These are phyloP conservation scores for Fusarium bactridioides DNA, from an alignment of 2,329 filamentous ascomycete genomes.

Conservation along the genomic window DNA sequence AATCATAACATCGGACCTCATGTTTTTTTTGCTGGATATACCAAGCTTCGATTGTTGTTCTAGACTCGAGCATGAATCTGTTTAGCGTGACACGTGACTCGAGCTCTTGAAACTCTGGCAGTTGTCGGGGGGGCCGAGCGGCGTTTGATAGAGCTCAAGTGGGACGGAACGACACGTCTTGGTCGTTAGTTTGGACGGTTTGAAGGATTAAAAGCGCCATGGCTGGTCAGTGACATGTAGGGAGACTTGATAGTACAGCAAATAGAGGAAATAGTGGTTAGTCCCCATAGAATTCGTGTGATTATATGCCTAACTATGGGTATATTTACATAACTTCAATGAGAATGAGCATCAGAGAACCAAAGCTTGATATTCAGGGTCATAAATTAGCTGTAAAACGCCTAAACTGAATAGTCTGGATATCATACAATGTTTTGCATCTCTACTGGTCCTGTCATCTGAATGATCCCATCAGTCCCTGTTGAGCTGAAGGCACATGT, in stretches of 20 bases:
- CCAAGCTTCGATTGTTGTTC: neutral
- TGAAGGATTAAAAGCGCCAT: neutral
- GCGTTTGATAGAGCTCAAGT: slow-evolving; percentile 5
- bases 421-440: neutral
- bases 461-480: no score
- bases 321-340: neutral
- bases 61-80: neutral
- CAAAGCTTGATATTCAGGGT: no score
- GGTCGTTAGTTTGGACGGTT: neutral
- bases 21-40: neutral
- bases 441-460: no score
- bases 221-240: neutral
- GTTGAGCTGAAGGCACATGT: neutral
- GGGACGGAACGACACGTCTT: neutral
- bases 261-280: neutral
- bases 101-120: slow-evolving; percentile 5
- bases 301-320: neutral
- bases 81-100: slow-evolving; percentile 27
- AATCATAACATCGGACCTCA: slow-evolving; percentile 1
- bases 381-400: neutral
- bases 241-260: neutral
- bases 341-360: no score
- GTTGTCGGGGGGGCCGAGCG: slow-evolving; percentile 17
- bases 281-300: neutral
- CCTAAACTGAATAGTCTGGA: neutral